These are phyloP conservation scores for Trametes maxima DNA, from an alignment of 768 basidiomycete genomes.

Conservation along the genomic window DNA sequence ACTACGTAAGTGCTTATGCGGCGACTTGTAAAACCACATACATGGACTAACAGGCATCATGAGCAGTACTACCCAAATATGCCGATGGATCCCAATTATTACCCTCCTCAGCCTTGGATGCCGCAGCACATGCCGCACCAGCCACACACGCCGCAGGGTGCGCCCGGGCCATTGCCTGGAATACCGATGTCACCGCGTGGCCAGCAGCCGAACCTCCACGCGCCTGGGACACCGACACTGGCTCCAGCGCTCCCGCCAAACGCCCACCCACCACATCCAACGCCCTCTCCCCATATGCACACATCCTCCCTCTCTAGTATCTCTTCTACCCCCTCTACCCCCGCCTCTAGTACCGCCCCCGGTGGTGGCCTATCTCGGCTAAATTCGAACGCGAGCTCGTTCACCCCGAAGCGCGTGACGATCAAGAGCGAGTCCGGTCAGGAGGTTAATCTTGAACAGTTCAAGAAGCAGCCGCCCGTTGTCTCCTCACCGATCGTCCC, in stretches of 20 bases:
- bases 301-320: conserved; percentile 50
- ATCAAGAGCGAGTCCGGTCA: conserved; percentile 67
- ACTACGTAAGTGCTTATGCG: conserved; percentile 53
- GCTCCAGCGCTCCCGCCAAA: conserved; percentile 56
- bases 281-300: conserved; percentile 46
- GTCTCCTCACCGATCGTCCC: conserved; percentile 43
- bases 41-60: background rate
- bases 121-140: conserved; percentile 35
- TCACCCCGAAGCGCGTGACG: conserved; percentile 53
- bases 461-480: conserved; percentile 51
- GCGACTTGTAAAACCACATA: no score
- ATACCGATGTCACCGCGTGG: conserved; percentile 71
- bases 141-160: conserved; percentile 39
- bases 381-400: conserved; percentile 64
- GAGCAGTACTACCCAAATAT: conserved; percentile 48
- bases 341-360: conserved; percentile 50
- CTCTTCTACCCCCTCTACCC: conserved; percentile 71
- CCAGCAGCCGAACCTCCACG: conserved; percentile 51
- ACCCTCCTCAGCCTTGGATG: conserved; percentile 42
- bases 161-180: conserved; percentile 40
- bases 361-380: conserved; percentile 44
- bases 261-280: conserved; percentile 48
- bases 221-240: conserved; percentile 70
- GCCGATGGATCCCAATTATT: conserved; percentile 44
- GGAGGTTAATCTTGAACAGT: conserved; percentile 60